Evolutionary conservation across 805 yeast species (phyloP), one percentile per base, ranked within the genome.

Genomic region (Myxozyma nipponensis): DNA sequence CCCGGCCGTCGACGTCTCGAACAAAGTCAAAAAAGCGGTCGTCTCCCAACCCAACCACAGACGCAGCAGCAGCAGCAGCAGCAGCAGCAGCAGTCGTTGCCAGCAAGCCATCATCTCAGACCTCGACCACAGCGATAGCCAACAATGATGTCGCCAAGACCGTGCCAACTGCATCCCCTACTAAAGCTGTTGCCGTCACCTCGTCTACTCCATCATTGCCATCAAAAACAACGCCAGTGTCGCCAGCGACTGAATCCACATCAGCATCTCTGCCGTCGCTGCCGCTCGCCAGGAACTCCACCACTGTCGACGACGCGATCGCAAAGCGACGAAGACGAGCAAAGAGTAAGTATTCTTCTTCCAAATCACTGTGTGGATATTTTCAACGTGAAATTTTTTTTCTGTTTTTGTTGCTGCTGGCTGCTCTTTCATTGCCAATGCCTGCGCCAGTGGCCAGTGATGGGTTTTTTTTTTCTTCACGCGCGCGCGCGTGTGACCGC

Each of bases 1-100:
- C 58, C 6, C 46, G 58, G n/a, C 58, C 58, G 39, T 54, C 58
- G 24, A 45, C 58, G 10, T 54, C 58, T 25, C 52, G 58, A 24
- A 49, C 57, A 22, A 54, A 54, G 44, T 39, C 56, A 6, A 52
- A 52, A 49, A 54, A 54, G 48, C 56, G 58, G 18, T 44, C 58
- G 2, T 54, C 58, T n/a, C 58, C 58, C 5, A 57, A 54, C 44
- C 39, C 49, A 19, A 13, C 37, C 4, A 18, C 55, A 13, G 34
- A 46, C 32, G 35, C 23, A 23, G 38, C 32, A 7, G 13, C 42
- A 3, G 15, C 37, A 7, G 3, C 39, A 17, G 37, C 7, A n/a
- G 43, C 13, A 6, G n/a, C n/a, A n/a, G n/a, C n/a, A n/a, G n/a
- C n/a, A n/a, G n/a, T n/a, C n/a, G n/a, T n/a, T n/a, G n/a, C n/a